Conservation (phyloP, 2,329 filamentous ascomycete genomes). For the Hymenoscyphus occultus region DNA sequence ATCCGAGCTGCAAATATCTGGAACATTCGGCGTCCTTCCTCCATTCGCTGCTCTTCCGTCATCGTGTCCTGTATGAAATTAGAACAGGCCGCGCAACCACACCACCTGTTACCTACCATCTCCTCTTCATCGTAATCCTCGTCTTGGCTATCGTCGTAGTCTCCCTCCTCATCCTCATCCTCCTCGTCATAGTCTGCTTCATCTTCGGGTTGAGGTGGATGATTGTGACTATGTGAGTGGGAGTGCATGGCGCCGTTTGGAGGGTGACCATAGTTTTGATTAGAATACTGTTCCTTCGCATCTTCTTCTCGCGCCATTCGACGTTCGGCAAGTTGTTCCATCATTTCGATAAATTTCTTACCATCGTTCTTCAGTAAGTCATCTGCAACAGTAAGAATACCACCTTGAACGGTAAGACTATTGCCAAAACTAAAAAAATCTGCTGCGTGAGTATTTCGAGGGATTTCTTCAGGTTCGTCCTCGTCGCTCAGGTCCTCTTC, state of each 20-base stretch:
- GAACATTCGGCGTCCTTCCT: slow-evolving; percentile 97
- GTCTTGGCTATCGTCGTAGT: slow-evolving; percentile 60
- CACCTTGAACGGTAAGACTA: slow-evolving; percentile 93
- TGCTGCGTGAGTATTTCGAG: slow-evolving; percentile 60
- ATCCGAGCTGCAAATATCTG: slow-evolving; percentile 98
- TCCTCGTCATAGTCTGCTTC: slow-evolving; percentile 57
- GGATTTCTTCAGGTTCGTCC: slow-evolving; percentile 61
- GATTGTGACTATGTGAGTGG: slow-evolving; percentile 56
- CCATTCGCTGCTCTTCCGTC: slow-evolving; percentile 98
- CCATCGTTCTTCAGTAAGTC: slow-evolving; percentile 98
- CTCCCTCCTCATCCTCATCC: slow-evolving; percentile 56
- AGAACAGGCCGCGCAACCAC: slow-evolving; percentile 35
- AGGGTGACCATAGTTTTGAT: slow-evolving; percentile 55
- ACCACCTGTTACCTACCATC: slow-evolving; percentile 45
- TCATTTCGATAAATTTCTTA: slow-evolving; percentile 99
- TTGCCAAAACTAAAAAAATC: slow-evolving; percentile 98
- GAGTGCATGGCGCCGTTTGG: slow-evolving; percentile 53
- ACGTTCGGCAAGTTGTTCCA: slow-evolving; percentile 97
- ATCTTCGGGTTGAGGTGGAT: slow-evolving; percentile 69
- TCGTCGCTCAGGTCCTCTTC: slow-evolving; percentile 71
- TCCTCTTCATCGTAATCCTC: slow-evolving; percentile 79
- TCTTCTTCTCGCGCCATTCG: slow-evolving; percentile 97
- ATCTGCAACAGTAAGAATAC: slow-evolving; percentile 97
- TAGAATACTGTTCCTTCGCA: slow-evolving; percentile 61
- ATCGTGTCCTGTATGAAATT: slow-evolving; percentile 71